Percentiles rank a stretch among this genome's conserved stretches.
phyloP scores from a whole-genome alignment of 2,329 filamentous ascomycete genomes.

The Nemania serpens region DNA sequence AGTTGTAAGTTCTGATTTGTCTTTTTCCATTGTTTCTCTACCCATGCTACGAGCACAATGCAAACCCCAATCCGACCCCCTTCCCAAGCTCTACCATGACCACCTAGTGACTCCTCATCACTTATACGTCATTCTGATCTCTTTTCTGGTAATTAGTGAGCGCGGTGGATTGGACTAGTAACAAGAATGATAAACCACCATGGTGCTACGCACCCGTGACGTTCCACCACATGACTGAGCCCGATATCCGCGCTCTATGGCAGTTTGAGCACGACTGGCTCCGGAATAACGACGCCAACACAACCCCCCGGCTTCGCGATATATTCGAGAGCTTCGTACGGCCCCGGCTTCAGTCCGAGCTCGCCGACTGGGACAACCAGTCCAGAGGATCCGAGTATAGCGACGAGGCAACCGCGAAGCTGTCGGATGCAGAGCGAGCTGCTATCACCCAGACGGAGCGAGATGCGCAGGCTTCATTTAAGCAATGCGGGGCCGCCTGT shows the following conservation, averaged over 20 bases:
- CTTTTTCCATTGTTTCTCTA: not conserved
- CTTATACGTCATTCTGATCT: not conserved
- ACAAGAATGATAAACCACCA: slow-evolving; percentile 12
- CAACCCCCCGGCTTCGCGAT: slow-evolving; percentile 12
- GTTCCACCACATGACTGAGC: slow-evolving; percentile 26
- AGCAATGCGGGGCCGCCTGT: slow-evolving; percentile 19
- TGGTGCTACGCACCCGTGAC: slow-evolving; percentile 30
- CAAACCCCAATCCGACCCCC: not conserved
- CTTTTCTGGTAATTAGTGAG: slow-evolving; percentile 4
- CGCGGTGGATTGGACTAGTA: slow-evolving; percentile 18
- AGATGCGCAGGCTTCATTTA: slow-evolving; percentile 15
- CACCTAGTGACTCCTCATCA: not conserved
- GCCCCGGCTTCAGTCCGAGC: slow-evolving; percentile 8
- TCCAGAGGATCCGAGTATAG: slow-evolving; percentile 22
- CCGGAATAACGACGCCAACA: not conserved
- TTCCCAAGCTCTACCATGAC: not conserved
- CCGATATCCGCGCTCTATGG: slow-evolving; percentile 18
- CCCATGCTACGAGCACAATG: not conserved
- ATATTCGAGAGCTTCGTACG: slow-evolving; percentile 9
- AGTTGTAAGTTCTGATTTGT: not conserved
- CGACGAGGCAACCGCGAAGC: slow-evolving; percentile 10
- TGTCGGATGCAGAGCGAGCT: not conserved
- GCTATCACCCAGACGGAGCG: slow-evolving; percentile 4
- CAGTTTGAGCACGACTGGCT: slow-evolving; percentile 24
- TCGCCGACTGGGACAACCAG: slow-evolving; percentile 19